Conservation (phyloP, 345 rosid genomes). For the Eucalyptus rudis region DNA sequence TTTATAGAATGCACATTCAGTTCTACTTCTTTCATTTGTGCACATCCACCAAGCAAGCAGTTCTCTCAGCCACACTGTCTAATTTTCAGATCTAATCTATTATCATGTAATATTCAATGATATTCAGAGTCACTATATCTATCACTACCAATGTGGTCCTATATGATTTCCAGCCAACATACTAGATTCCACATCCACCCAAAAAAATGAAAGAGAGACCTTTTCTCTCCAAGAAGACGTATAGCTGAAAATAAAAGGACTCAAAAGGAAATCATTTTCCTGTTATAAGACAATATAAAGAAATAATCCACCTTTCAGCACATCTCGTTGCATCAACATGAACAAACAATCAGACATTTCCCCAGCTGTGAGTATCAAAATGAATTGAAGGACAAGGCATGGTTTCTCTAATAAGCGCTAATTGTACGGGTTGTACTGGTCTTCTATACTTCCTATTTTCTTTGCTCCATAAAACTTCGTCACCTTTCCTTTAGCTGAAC, state of each 20-base stretch:
- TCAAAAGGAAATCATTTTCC: neutral
- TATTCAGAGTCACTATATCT: neutral
- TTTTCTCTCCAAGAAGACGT: no score
- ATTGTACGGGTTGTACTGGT: neutral
- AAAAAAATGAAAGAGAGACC: neutral
- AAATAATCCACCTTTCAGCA: neutral
- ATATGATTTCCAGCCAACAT: neutral
- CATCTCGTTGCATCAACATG: neutral
- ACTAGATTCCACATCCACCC: neutral
- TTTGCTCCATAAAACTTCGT: neutral
- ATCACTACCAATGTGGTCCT: neutral
- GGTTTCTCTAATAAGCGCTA: neutral
- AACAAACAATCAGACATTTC: neutral
- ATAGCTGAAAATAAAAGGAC: neutral
- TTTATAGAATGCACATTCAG: neutral
- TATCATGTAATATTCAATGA: neutral
- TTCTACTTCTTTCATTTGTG: neutral
- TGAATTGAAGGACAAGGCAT: neutral
- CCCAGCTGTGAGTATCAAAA: neutral
- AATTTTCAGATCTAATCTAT: neutral
- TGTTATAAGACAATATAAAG: neutral
- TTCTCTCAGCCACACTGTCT: neutral
- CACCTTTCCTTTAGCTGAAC: constrained; percentile 8
- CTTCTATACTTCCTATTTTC: neutral
- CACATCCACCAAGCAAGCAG: neutral